Percentiles rank a stretch among this genome's conserved stretches.
phyloP scores from a whole-genome alignment of 306 rosid genomes.

The Cucurbita pepo region DNA sequence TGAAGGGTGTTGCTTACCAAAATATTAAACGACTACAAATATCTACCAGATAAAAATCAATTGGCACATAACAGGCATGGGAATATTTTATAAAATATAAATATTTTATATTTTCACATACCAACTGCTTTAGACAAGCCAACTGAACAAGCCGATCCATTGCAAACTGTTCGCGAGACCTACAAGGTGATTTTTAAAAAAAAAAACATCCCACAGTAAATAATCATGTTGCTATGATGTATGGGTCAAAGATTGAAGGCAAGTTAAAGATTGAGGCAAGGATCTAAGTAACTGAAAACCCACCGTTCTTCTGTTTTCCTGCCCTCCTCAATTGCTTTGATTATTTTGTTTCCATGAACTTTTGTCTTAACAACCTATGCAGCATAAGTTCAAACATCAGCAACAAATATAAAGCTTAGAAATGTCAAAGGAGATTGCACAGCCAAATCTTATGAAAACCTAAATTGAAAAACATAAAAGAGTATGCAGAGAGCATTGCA shows the following conservation, averaged over 20 bases:
- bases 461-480: not conserved
- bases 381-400: not conserved
- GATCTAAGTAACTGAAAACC: slow-evolving; percentile 7
- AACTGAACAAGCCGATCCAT: slow-evolving; percentile 64
- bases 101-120: slow-evolving; percentile 9
- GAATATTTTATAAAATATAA: not conserved
- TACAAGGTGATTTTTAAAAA: slow-evolving; percentile 16
- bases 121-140: slow-evolving; percentile 77
- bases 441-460: not conserved
- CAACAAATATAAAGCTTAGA: not conserved
- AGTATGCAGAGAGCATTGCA: slow-evolving; percentile 4
- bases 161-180: slow-evolving; percentile 65
- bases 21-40: not conserved
- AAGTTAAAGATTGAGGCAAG: not conserved
- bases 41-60: too few relatives aligned
- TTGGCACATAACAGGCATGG: not conserved
- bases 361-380: slow-evolving; percentile 46
- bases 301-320: slow-evolving; percentile 49
- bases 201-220: not conserved
- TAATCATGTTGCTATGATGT: not conserved
- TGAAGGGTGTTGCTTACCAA: not conserved
- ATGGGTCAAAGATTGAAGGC: too few relatives aligned
- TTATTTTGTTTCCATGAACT: slow-evolving; percentile 32
- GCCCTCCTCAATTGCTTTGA: slow-evolving; percentile 35
- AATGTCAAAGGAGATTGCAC: not conserved